Evolutionary conservation across 1,284 basidiomycete species (phyloP).

Genomic region (Marasmius sp.): DNA sequence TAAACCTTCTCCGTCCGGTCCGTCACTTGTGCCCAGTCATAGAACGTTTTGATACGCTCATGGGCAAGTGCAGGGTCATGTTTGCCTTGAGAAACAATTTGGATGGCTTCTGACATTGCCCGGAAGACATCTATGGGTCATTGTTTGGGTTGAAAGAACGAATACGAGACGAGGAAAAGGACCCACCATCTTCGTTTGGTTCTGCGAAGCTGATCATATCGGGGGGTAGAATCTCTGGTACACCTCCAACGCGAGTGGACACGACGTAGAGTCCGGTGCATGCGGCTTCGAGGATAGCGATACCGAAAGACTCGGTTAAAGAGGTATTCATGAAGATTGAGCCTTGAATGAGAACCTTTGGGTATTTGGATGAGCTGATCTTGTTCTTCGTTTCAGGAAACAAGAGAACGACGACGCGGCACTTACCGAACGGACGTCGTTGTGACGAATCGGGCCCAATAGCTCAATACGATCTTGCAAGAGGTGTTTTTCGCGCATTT

Average conservation of each 20-base stretch:
- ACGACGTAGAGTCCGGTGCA: slow-evolving; percentile 95
- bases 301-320: slow-evolving; percentile 96
- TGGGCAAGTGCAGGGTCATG: slow-evolving; percentile 86
- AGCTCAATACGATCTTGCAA: slow-evolving; percentile 91
- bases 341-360: slow-evolving; percentile 82
- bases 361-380: background rate
- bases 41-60: slow-evolving; percentile 77
- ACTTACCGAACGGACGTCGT: slow-evolving; percentile 80
- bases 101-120: slow-evolving; percentile 81
- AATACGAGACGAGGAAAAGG: background rate
- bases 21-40: slow-evolving; percentile 86
- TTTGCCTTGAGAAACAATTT: slow-evolving; percentile 61
- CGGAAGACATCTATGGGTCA: slow-evolving; percentile 74
- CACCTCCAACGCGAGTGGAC: slow-evolving; percentile 91
- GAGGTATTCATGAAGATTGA: slow-evolving; percentile 95
- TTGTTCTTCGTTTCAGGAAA: too few species aligned
- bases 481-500: slow-evolving; percentile 90
- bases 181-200: slow-evolving; percentile 77
- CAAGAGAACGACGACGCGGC: background rate
- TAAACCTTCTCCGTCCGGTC: slow-evolving; percentile 86
- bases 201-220: slow-evolving; percentile 94
- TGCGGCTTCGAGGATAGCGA: slow-evolving; percentile 94
- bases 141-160: background rate
- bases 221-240: slow-evolving; percentile 91
- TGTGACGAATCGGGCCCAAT: slow-evolving; percentile 79